A percentile compares a stretch with the other conserved stretches of the same genome.
Conservation (phyloP, 495 filamentous ascomycete species). For the Mycothermus thermophilus region DNA sequence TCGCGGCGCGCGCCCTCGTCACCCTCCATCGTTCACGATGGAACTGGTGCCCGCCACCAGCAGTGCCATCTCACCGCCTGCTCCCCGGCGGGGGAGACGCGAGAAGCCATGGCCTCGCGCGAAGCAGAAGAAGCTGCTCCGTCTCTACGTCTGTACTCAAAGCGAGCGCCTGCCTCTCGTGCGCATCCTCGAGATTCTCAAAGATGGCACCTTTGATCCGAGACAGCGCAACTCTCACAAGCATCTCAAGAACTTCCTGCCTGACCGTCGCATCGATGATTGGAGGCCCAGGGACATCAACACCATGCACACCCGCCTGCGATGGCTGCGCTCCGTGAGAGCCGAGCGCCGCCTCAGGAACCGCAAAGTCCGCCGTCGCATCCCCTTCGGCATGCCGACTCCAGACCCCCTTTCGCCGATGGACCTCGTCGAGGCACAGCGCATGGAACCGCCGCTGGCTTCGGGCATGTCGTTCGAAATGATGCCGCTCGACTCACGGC, state of each 20-base stretch:
- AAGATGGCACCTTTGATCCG: constrained; percentile 21
- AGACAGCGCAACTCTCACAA: constrained; percentile 26
- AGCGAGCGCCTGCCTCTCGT: constrained; percentile 22
- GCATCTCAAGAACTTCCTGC: constrained; percentile 19
- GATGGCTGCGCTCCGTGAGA: constrained; percentile 18
- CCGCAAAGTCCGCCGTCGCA: constrained; percentile 7
- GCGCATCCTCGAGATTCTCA: constrained; percentile 20
- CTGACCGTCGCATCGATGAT: constrained; percentile 23
- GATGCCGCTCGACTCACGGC: no score
- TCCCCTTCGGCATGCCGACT: no score
- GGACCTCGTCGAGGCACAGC: constrained; percentile 5
- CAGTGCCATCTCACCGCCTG: constrained; percentile 12
- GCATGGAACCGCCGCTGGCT: neutral
- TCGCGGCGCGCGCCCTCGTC: no score
- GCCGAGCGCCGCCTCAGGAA: constrained; percentile 15
- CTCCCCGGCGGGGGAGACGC: constrained; percentile 18
- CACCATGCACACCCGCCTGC: constrained; percentile 19
- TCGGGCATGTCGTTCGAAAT: neutral
- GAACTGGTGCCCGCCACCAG: constrained; percentile 7
- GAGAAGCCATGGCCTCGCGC: constrained; percentile 22
- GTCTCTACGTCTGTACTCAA: constrained; percentile 23
- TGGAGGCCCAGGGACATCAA: constrained; percentile 20
- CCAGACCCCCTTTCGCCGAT: no score
- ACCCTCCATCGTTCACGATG: no score
- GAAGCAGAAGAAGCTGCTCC: constrained; percentile 21